A percentile compares a stretch with the other conserved stretches of the same genome.
Conservation (phyloP, 352 stramenopile species). For the Aphanomyces stellatus region DNA sequence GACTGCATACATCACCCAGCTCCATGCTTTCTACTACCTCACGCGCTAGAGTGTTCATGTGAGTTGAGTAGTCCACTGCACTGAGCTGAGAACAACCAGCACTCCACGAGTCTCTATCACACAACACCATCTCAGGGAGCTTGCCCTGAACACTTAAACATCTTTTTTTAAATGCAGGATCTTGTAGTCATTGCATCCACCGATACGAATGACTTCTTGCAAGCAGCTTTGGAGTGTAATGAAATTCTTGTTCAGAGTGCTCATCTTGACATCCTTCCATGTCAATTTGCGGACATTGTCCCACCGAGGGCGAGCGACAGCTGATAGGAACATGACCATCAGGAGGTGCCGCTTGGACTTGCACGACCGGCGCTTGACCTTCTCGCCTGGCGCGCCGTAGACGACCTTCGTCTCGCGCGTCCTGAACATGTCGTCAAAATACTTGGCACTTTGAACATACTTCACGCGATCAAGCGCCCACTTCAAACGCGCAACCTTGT, state of each 20-base stretch:
- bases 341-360: not conserved
- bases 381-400: not conserved
- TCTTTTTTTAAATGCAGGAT: no score
- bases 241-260: not conserved
- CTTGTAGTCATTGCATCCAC: not conserved
- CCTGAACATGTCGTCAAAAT: not conserved
- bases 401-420: not conserved
- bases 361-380: not conserved
- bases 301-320: not conserved
- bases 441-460: not conserved
- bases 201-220: not conserved
- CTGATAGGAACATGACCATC: not conserved
- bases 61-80: not conserved
- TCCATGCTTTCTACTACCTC: not conserved
- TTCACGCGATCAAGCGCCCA: not conserved
- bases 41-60: not conserved
- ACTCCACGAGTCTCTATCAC: not conserved
- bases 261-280: not conserved
- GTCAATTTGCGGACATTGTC: not conserved
- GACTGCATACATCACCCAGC: not conserved
- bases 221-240: not conserved
- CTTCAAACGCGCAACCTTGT: not conserved
- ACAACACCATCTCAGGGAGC: not conserved
- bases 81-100: not conserved
- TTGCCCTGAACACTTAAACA: not conserved